Evolutionary conservation across 352 stramenopile species (phyloP).

Genomic region (Nothophytophthora sp.): DNA sequence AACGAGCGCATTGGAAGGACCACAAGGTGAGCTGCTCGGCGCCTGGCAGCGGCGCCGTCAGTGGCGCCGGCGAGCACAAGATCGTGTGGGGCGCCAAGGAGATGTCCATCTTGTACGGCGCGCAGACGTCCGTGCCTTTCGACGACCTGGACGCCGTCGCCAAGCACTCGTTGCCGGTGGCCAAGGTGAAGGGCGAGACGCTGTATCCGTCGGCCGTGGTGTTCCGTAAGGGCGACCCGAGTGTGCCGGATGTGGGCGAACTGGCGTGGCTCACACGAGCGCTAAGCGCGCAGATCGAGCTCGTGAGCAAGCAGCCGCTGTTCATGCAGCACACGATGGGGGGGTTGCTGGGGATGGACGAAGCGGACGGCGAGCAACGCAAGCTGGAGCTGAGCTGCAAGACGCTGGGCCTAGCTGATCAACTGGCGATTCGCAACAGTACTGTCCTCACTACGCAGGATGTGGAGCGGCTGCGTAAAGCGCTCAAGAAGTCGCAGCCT

Average conservation of each 20-base stretch:
- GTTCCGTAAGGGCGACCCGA: slow-evolving; percentile 74
- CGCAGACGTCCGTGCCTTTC: slow-evolving; percentile 72
- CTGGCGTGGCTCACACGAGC: slow-evolving; percentile 77
- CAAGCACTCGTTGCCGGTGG: slow-evolving; percentile 53
- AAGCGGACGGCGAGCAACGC: slow-evolving; percentile 32
- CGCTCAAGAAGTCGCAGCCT: slow-evolving; percentile 39
- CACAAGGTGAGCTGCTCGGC: slow-evolving; percentile 82
- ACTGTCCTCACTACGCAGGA: slow-evolving; percentile 79
- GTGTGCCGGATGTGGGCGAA: slow-evolving; percentile 57
- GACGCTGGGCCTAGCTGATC: slow-evolving; percentile 59
- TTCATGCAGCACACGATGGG: slow-evolving; percentile 78
- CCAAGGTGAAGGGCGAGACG: slow-evolving; percentile 38
- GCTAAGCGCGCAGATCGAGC: slow-evolving; percentile 57
- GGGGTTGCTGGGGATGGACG: slow-evolving; percentile 60
- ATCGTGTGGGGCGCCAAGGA: slow-evolving; percentile 82
- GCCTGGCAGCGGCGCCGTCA: slow-evolving; percentile 20
- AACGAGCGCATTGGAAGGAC: slow-evolving; percentile 81
- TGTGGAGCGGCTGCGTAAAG: slow-evolving; percentile 60
- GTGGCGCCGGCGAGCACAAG: slow-evolving; percentile 34
- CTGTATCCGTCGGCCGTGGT: slow-evolving; percentile 73
- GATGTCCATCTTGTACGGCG: slow-evolving; percentile 79
- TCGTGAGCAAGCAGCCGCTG: slow-evolving; percentile 62
- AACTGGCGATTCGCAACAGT: slow-evolving; percentile 78
- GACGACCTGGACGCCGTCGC: slow-evolving; percentile 77
- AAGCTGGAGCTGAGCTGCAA: slow-evolving; percentile 66